Evolutionary conservation across 139 green algal species (phyloP).

Genomic region (Picochlorum sp.): DNA sequence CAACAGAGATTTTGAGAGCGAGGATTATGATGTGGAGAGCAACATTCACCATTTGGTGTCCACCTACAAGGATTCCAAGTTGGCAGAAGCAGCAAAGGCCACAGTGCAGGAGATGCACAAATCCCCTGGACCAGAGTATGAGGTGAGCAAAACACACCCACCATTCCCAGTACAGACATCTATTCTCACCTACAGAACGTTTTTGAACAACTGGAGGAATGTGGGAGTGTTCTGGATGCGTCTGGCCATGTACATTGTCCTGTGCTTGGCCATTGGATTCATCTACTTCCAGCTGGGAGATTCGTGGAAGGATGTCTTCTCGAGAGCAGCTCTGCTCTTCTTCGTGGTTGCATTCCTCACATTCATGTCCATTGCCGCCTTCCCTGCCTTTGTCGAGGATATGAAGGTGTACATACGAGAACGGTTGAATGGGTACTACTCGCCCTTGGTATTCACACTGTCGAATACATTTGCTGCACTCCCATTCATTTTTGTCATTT

Average conservation of each 20-base stretch:
- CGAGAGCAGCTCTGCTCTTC: constrained; percentile 45
- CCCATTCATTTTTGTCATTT: constrained; percentile 65
- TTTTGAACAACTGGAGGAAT: constrained; percentile 55
- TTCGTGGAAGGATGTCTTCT: constrained; percentile 45
- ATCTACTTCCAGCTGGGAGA: constrained; percentile 39
- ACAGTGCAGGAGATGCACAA: constrained; percentile 4
- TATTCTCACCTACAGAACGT: constrained; percentile 33
- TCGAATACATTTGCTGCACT: constrained; percentile 52
- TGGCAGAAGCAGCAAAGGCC: neutral
- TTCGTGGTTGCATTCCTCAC: constrained; percentile 45
- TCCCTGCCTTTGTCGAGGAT: constrained; percentile 49
- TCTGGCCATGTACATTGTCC: constrained; percentile 31
- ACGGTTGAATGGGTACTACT: constrained; percentile 66
- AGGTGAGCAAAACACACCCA: neutral
- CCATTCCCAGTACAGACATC: constrained; percentile 7
- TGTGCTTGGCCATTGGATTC: constrained; percentile 24
- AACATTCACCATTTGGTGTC: constrained; percentile 31
- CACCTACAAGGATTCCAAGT: constrained; percentile 15
- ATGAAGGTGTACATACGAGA: constrained; percentile 55
- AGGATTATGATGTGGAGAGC: constrained; percentile 7
- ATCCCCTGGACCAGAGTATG: constrained; percentile 12
- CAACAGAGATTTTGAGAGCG: constrained; percentile 51
- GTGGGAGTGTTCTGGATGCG: constrained; percentile 62
- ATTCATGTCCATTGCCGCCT: constrained; percentile 43
- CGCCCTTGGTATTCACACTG: constrained; percentile 36